These are phyloP conservation scores for Penicillium expansum DNA, from an alignment of 2,329 filamentous ascomycete species.

Conservation along the genomic window DNA sequence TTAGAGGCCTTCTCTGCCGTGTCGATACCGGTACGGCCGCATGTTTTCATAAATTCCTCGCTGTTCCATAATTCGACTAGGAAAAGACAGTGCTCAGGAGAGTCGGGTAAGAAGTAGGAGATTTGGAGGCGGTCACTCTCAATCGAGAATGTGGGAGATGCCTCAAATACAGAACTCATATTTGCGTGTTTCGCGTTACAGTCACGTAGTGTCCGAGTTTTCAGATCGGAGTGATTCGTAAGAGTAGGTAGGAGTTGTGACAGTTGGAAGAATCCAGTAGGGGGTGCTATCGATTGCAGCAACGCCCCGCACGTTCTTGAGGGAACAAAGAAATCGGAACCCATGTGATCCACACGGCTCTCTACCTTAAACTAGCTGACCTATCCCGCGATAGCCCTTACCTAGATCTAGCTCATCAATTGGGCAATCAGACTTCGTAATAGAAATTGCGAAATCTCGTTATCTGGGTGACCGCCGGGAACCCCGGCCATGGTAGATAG, in stretches of 20 bases:
- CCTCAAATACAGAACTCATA: not conserved
- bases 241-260: not conserved
- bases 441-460: not conserved
- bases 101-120: not conserved
- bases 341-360: not conserved
- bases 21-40: not conserved
- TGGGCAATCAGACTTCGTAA: not conserved
- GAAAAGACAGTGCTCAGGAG: not conserved
- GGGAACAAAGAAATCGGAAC: not conserved
- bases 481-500: not conserved
- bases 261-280: not conserved
- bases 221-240: not conserved
- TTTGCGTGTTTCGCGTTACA: not conserved
- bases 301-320: not conserved
- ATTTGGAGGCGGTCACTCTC: not conserved
- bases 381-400: not conserved
- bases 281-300: not conserved
- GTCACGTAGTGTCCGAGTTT: not conserved
- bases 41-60: not conserved
- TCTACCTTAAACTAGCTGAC: not conserved
- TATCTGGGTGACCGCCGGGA: not conserved
- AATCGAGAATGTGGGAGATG: conserved; percentile 1
- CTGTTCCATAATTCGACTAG: conserved; percentile 3
- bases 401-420: not conserved
- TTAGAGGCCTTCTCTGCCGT: not conserved